Base-by-base conservation (phyloP, 345 rosid genomes). In the Dimocarpus longan region DNA sequence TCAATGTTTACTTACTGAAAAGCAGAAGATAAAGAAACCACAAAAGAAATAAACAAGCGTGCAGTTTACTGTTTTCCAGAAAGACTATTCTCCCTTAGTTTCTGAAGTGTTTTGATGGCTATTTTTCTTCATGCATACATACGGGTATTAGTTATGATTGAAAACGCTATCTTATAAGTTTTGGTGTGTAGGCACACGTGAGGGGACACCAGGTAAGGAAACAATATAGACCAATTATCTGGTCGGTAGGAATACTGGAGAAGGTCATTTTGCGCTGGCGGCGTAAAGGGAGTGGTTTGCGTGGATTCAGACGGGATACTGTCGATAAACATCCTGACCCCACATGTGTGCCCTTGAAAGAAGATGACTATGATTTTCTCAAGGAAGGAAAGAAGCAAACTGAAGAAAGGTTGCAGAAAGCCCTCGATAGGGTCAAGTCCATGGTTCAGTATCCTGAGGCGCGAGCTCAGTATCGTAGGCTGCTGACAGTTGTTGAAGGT, bases 151-250 rank as follows among this genome's bases (percentile, higher is more conserved):
- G 5, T 37, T 67, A 57, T n/a, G 66, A 78, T 63, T 72, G n/a
- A 52, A 65, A 50, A 24, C 66, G 54, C 74, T 68, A 76, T 82
- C 67, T 72, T 62, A 24, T 32, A 40, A 32, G 71, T 70, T 84
- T 44, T 81, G 10, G 77, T 84, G 50, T 79, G 76, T 77, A 93
- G 98, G 98, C 98, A 68, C 98, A 91, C 83, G 90, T 93, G 69
- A 91, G 97, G 81, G 98, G 98, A 37, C 97, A 92, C 82, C 98
- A 93, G 81, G 97, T 88, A 32, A 90, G 98, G 85, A 93, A 93
- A 80, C 91, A 90, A 70, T 91, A 90, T 76, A 84, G 82, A 79
- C 78, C 95, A 75, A 80, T 95, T 71, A 75, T 88, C 75, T 95
- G 98, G 98, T 95, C 97, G 0, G 98, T 95, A 15, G 97, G 98